Percentiles rank a stretch among this genome's conserved stretches.
Evolutionary conservation across 2,329 filamentous ascomycete genomes (phyloP).

Genomic region (Chalaropsis thielavioides): DNA sequence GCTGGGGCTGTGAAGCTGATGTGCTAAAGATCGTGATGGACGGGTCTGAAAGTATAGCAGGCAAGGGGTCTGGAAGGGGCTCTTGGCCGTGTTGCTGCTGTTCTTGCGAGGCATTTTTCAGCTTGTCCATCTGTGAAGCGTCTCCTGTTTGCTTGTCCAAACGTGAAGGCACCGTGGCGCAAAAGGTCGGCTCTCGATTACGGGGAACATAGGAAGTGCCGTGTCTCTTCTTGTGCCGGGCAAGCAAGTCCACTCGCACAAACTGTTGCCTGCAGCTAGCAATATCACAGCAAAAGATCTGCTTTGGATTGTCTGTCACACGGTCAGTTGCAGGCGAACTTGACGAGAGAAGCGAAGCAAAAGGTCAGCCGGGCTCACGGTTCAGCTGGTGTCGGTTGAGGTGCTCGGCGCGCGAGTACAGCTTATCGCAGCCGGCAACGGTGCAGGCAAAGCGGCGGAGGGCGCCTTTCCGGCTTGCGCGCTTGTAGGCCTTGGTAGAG

Average conservation of each 20-base stretch:
- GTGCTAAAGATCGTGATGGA: not conserved
- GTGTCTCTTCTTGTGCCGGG: conserved; percentile 52
- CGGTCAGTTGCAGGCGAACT: conserved; percentile 17
- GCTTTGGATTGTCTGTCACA: conserved; percentile 51
- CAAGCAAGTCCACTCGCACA: conserved; percentile 62
- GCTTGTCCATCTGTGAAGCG: not conserved
- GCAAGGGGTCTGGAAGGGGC: too few relatives aligned
- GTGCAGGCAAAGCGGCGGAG: conserved; percentile 46
- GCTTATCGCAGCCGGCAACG: conserved; percentile 59
- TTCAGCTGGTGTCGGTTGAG: conserved; percentile 71
- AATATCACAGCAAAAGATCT: conserved; percentile 65
- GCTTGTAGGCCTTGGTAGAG: conserved; percentile 29
- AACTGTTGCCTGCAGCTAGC: conserved; percentile 62
- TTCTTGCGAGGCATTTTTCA: not conserved
- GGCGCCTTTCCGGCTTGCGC: conserved; percentile 38
- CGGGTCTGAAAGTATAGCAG: too few relatives aligned
- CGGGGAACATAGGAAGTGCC: conserved; percentile 39
- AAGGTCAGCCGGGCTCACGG: conserved; percentile 34
- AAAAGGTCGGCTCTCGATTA: conserved; percentile 30
- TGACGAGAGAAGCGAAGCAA: not conserved
- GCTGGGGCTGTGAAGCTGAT: not conserved
- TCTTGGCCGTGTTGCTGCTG: not conserved
- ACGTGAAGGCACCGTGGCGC: not conserved
- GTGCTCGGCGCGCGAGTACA: conserved; percentile 68
- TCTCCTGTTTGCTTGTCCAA: too few relatives aligned